Percentiles rank a stretch among this genome's conserved stretches.
These are phyloP conservation scores for Aureobasidium musti DNA, from an alignment of 2,329 filamentous ascomycete species.

Conservation along the genomic window DNA sequence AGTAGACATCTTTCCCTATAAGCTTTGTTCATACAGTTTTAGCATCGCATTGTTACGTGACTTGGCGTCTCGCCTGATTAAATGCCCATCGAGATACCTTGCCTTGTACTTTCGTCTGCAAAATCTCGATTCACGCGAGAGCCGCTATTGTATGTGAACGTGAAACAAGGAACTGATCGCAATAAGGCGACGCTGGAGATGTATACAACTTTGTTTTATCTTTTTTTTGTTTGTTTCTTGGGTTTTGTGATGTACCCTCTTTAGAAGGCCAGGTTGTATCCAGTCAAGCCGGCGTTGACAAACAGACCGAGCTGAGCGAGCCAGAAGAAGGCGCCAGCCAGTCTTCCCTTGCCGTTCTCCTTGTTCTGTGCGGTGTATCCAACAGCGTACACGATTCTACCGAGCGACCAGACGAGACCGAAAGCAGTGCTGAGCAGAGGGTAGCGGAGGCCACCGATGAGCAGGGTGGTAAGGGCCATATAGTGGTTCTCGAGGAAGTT, in stretches of 20 bases:
- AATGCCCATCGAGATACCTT: too few relatives aligned
- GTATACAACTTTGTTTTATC: too few relatives aligned
- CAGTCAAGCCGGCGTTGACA: conserved; percentile 38
- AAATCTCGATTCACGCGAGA: too few relatives aligned
- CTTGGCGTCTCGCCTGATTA: too few relatives aligned
- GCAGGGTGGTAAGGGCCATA: conserved; percentile 53
- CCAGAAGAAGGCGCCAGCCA: conserved; percentile 43
- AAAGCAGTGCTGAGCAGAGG: conserved; percentile 52
- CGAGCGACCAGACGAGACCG: conserved; percentile 55
- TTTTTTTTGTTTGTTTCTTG: neutral
- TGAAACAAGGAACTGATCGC: too few relatives aligned
- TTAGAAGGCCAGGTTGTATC: conserved; percentile 35
- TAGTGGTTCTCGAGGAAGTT: conserved; percentile 63
- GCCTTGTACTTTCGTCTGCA: too few relatives aligned
- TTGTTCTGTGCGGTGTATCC: conserved; percentile 49
- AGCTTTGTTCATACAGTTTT: too few relatives aligned
- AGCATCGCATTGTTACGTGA: too few relatives aligned
- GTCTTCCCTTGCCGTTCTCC: conserved; percentile 49
- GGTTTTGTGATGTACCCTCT: neutral
- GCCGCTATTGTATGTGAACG: too few relatives aligned
- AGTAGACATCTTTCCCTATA: neutral
- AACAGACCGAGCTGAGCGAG: conserved; percentile 38
- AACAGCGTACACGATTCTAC: conserved; percentile 51
- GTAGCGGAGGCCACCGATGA: conserved; percentile 58
- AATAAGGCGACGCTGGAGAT: too few relatives aligned